Percentiles rank a stretch among this genome's conserved stretches.
Evolutionary conservation across 495 filamentous ascomycete genomes (phyloP).

Genomic region (Penicillium paxilli): DNA sequence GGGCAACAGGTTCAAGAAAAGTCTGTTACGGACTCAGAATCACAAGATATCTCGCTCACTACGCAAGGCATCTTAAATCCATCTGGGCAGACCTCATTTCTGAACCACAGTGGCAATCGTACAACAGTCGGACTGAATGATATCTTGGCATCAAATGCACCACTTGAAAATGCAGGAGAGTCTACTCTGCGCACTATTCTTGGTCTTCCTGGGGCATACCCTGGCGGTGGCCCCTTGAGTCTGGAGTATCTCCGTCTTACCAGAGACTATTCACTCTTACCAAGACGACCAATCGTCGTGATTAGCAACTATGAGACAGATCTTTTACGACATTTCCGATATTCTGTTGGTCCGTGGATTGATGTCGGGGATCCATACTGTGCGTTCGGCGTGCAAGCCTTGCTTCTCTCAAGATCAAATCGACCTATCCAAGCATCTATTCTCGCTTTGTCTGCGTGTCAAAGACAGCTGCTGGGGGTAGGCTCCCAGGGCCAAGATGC

Average conservation of each 20-base stretch:
- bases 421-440: constrained; percentile 20
- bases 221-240: background rate
- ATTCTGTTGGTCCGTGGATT: constrained; percentile 27
- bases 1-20: background rate
- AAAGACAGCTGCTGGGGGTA: constrained; percentile 12
- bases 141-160: constrained; percentile 3
- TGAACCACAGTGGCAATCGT: background rate
- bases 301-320: constrained; percentile 22
- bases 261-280: background rate
- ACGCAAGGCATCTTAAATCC: background rate
- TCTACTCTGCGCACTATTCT: constrained; percentile 1
- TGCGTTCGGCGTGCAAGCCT: constrained; percentile 18
- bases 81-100: background rate
- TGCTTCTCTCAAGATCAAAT: constrained; percentile 23
- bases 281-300: background rate
- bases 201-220: constrained; percentile 1
- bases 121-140: constrained; percentile 11
- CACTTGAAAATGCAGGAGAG: background rate
- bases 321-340: constrained; percentile 26
- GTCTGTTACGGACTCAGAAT: background rate
- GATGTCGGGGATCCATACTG: constrained; percentile 26
- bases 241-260: background rate
- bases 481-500: constrained; percentile 5
- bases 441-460: constrained; percentile 20
- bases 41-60: background rate